Evolutionary conservation across 1,139 yeast species (phyloP), one percentile per base, ranked within the genome.

Genomic region (Saccharomycopsis phalli): DNA sequence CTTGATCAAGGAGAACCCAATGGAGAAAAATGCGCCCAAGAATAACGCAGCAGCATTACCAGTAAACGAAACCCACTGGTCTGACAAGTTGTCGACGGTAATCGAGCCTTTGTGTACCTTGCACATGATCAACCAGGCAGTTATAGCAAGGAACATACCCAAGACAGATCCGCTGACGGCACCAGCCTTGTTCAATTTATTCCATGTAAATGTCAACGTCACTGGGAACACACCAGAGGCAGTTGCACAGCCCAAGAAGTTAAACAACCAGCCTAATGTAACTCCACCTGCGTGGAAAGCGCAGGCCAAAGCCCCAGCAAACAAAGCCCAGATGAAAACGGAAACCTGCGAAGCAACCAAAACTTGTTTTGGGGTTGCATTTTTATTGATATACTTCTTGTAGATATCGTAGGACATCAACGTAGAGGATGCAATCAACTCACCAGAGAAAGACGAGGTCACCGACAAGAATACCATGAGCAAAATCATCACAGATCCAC

Each of bases 381-480:
- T 47, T 23, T 70, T 69, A 27, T 63, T 63, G 38, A 66, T 48
- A 51, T 69, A 70, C 31, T 65, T 59, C 51, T 66, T 66, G 58
- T 62, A 70, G 34, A 69, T 55, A 51, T 70, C 76, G 47, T 66
- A 67, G 0, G 74, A 65, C 30, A 63, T 48, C 37, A 69, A 54
- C 1, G 75, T 65, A 0, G 74, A 66, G 4, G 68, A 61, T 4
- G 74, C 72, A 46, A 70, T 67, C 34, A 66, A 52, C 49, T 70
- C 74, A 21, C 72, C 68, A 3, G 73, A 65, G 47, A 65, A 61
- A 1, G 75, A 68, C 2, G 74, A 66, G 2, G 74, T 68, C 4
- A 65, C 70, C 2, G 74, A 65, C 53, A 70, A 58, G 59, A 69
- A 70, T 4, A 70, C 63, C 68, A 68, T 65, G 31, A 68, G 52